A percentile compares a stretch with the other conserved stretches of the same genome.
These are phyloP conservation scores for Boletus vermiculosoides DNA, from an alignment of 768 basidiomycete genomes.

Conservation along the genomic window DNA sequence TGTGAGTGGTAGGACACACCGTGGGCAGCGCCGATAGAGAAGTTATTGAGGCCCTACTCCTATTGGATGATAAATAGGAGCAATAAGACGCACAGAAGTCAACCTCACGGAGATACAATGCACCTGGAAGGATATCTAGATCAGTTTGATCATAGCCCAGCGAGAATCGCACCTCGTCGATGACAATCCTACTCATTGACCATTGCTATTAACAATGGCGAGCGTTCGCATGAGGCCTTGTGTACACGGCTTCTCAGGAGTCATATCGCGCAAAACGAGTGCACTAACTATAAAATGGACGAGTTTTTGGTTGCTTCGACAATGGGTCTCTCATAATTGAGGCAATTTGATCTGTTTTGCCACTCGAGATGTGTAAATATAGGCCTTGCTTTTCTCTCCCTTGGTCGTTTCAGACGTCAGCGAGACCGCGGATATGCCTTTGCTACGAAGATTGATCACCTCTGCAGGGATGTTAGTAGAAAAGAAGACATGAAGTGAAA, in stretches of 20 bases:
- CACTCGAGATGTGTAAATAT: background rate
- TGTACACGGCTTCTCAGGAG: no score
- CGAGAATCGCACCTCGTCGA: constrained; percentile 64
- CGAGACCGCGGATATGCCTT: constrained; percentile 56
- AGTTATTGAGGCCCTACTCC: no score
- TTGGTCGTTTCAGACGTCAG: constrained; percentile 64
- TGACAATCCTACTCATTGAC: constrained; percentile 69
- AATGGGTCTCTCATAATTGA: constrained; percentile 51
- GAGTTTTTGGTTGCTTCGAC: constrained; percentile 53
- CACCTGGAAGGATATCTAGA: constrained; percentile 45
- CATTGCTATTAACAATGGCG: constrained; percentile 47
- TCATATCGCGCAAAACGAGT: no score
- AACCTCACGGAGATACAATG: constrained; percentile 77
- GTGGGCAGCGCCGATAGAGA: no score
- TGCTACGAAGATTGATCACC: constrained; percentile 53
- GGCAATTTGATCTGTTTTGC: background rate
- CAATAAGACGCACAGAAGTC: background rate
- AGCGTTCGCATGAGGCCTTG: constrained; percentile 36
- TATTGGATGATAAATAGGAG: constrained; percentile 24
- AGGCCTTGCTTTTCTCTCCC: constrained; percentile 51
- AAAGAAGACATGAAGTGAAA: background rate
- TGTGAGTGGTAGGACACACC: no score
- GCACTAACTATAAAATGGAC: no score
- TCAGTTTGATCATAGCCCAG: constrained; percentile 1
- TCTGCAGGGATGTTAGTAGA: constrained; percentile 41